phyloP scores from a whole-genome alignment of 2,329 filamentous ascomycete species.

The Grosmannia serpens region DNA sequence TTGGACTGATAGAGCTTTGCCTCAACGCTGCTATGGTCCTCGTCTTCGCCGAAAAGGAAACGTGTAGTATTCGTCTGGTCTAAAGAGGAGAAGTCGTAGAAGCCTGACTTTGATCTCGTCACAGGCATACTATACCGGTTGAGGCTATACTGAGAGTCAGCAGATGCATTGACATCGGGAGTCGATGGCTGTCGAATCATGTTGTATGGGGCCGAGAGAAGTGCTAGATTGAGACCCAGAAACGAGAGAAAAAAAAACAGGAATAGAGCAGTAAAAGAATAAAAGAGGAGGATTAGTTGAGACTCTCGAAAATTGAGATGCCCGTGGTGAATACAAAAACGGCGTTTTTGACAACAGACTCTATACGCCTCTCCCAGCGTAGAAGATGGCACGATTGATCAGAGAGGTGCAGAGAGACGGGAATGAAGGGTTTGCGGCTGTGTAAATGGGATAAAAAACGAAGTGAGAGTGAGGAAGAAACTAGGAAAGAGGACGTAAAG shows the following conservation, averaged over 20 bases:
- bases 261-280: not conserved
- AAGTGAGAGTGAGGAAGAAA: not conserved
- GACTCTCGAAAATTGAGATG: not conserved
- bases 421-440: not conserved
- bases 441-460: not conserved
- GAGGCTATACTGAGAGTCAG: conserved; percentile 36
- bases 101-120: conserved; percentile 54
- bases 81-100: conserved; percentile 52
- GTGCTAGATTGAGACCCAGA: not conserved
- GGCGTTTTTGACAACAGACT: not conserved
- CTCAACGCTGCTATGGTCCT: conserved; percentile 52
- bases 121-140: conserved; percentile 95
- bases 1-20: conserved; percentile 61
- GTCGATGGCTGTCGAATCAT: not conserved
- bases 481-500: not conserved
- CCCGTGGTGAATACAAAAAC: not conserved
- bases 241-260: not conserved
- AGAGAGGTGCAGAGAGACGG: not conserved
- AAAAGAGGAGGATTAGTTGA: not conserved
- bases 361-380: not conserved
- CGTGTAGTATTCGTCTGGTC: conserved; percentile 78
- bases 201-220: not conserved
- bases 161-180: not conserved
- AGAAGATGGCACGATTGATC: not conserved
- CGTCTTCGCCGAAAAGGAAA: conserved; percentile 70